phyloP scores from a whole-genome alignment of 768 basidiomycete species.

The Naematelia aurantialba region DNA sequence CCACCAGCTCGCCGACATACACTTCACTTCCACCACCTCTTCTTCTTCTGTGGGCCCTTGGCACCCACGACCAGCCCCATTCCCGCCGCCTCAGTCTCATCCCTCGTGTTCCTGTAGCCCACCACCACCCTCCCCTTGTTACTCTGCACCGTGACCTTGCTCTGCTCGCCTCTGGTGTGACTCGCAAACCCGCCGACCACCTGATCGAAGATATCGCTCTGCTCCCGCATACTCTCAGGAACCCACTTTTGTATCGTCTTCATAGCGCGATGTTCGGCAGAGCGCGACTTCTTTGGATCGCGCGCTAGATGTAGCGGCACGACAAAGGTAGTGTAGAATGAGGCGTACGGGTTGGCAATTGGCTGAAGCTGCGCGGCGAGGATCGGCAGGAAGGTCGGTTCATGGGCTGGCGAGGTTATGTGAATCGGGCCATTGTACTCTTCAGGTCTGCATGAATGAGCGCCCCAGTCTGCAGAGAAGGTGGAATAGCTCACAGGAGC shows the following conservation, averaged over 20 bases:
- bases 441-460: slow-evolving; percentile 25
- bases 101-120: slow-evolving; percentile 32
- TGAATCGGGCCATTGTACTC: slow-evolving; percentile 34
- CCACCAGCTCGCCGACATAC: too few species aligned
- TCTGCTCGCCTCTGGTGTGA: slow-evolving; percentile 26
- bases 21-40: slow-evolving; percentile 40
- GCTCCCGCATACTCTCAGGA: slow-evolving; percentile 21
- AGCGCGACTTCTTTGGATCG: slow-evolving; percentile 5
- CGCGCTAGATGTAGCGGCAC: slow-evolving; percentile 14
- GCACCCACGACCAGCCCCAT: slow-evolving; percentile 35
- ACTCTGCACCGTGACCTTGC: slow-evolving; percentile 28
- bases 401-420: slow-evolving; percentile 23
- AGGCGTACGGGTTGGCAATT: slow-evolving; percentile 32
- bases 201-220: slow-evolving; percentile 28
- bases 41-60: slow-evolving; percentile 21
- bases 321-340: slow-evolving; percentile 33
- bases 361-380: slow-evolving; percentile 24
- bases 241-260: slow-evolving; percentile 20
- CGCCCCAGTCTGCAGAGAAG: too few species aligned
- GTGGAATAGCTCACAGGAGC: slow-evolving; percentile 35
- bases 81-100: slow-evolving; percentile 28
- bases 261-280: slow-evolving; percentile 13
- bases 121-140: slow-evolving; percentile 31
- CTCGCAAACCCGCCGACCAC: slow-evolving; percentile 21
- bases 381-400: slow-evolving; percentile 25